Base-by-base conservation (phyloP, 768 basidiomycete genomes). In the Roridomyces roridus region DNA sequence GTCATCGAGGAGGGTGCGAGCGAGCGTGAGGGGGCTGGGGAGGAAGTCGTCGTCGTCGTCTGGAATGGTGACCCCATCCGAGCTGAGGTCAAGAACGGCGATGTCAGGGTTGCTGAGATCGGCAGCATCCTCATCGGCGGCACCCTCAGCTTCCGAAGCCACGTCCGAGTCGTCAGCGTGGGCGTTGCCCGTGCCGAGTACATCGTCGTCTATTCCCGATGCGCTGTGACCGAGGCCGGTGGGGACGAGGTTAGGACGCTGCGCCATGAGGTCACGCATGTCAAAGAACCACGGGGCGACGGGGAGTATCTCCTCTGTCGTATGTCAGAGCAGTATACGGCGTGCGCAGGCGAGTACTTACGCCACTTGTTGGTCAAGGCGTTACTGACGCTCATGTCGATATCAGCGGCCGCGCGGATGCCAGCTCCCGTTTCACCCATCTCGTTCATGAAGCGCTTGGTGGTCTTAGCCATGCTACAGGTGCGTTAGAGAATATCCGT, bases 371-470 rank as follows among this genome's bases (percentile, higher is more conserved):
- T 45, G 0, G 51, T 45, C 3, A 53, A 23, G 4, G 34, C 6
- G 51, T 26, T 12, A 34, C 43, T 3, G 43, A n/a, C 25, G 14
- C 15, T 46, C n/a, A 23, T 46, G 20, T 46, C 29, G 6, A 46
- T 53, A 6, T 46, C 43, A 0, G 12, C 42, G 20, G 35, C 51
- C 18, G 6, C 23, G 14, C 20, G 34, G 0, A 53, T 53, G 24
- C 51, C 51, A 2, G 43, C 51, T 0, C 51, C 43, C 2, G 51
- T 53, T 25, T 53, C 23, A 1, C 51, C 51, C 43, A 53, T 45
- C 35, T 53, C 43, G 1, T 45, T 14, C 3, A 36, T 45, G 44
- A 37, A 46, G 1, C 10, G 21, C 10, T 34, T 34, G 4, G 34
- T 46, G 2, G 23, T 46, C 51, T 46, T 43, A 1, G 43, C 43